Evolutionary conservation across 2,329 filamentous ascomycete genomes (phyloP), one percentile per base, ranked within the genome.

Genomic region (Beauveria sp.): DNA sequence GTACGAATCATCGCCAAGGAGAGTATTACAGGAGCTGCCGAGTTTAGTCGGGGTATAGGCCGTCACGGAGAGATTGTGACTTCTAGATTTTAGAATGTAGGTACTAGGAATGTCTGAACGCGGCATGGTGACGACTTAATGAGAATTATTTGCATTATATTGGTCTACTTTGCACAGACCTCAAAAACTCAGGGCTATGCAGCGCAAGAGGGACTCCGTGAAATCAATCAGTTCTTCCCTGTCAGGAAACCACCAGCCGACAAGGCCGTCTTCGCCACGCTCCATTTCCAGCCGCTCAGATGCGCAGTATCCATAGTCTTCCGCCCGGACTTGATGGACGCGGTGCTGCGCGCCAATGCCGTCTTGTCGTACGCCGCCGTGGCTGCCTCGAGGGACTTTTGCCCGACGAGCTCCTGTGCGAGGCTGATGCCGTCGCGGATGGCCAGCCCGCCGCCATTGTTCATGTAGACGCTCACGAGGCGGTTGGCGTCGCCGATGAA

Each of bases 401-500:
- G 61, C 30, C 52, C 61, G 55, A 68, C 71, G 22, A 78, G 63
- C 59, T 71, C 66, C 52, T 70, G 67, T 6, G 74, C 75, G 20
- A 79, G 70, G 47, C 76, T 72, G 70, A 72, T 75, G 0, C 72
- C 76, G 62, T 79, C 77, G 63, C 72, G 74, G 34, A 79, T 62
- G 0, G 77, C 77, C 61, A 78, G 65, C 62, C 76, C 78, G 1
- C 76, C 76, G 3, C 78, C 78, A 62, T 75, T 76, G 5, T 77
- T 76, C 1, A 76, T 74, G 67, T 77, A 80, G 0, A 76, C 73
- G 46, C 70, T 77, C 16, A 78, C 73, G 5, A 75, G 75, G 64
- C 79, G 77, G 64, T 80, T 79, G 56, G 71, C 70, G 62, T 80
- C 77, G 10, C 77, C 77, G 20, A 79, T 72, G 58, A 77, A 79